Percentiles rank a stretch among this genome's conserved stretches.
These are phyloP conservation scores for Ramularia collo-cygni DNA, from an alignment of 2,329 filamentous ascomycete species.

Conservation along the genomic window DNA sequence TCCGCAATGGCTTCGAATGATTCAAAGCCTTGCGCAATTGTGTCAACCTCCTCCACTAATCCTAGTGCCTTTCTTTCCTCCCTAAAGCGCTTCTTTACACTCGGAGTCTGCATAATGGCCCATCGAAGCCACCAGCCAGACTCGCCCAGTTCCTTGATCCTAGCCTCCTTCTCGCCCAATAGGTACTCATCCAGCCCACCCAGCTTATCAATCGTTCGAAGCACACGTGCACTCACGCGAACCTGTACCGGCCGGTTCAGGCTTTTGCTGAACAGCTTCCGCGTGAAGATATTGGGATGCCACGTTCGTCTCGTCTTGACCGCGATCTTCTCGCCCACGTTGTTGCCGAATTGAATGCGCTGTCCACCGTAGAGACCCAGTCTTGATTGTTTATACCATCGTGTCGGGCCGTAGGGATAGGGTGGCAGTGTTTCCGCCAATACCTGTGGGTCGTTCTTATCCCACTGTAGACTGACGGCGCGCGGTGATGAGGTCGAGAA, in stretches of 20 bases:
- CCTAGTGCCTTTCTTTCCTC: conserved; percentile 60
- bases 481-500: conserved; percentile 27
- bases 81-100: conserved; percentile 60
- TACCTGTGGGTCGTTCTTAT: conserved; percentile 26
- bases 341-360: conserved; percentile 74
- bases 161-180: conserved; percentile 66
- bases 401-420: conserved; percentile 67
- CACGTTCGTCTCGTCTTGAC: conserved; percentile 66
- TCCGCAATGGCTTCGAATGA: conserved; percentile 6
- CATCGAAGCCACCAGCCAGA: conserved; percentile 87
- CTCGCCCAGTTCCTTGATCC: conserved; percentile 80
- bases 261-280: conserved; percentile 58
- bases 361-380: conserved; percentile 47
- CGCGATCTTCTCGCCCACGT: conserved; percentile 59
- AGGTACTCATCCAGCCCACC: conserved; percentile 91
- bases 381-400: conserved; percentile 74
- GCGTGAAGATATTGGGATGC: conserved; percentile 65
- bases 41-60: conserved; percentile 38
- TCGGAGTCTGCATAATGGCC: conserved; percentile 74
- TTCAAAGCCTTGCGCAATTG: conserved; percentile 10
- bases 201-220: conserved; percentile 64
- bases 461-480: conserved; percentile 23
- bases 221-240: conserved; percentile 61
- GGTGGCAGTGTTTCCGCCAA: conserved; percentile 32
- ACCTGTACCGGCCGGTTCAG: conserved; percentile 59